Evolutionary conservation across 805 yeast species (phyloP).

Genomic region (Zygoascus bituminiphila): DNA sequence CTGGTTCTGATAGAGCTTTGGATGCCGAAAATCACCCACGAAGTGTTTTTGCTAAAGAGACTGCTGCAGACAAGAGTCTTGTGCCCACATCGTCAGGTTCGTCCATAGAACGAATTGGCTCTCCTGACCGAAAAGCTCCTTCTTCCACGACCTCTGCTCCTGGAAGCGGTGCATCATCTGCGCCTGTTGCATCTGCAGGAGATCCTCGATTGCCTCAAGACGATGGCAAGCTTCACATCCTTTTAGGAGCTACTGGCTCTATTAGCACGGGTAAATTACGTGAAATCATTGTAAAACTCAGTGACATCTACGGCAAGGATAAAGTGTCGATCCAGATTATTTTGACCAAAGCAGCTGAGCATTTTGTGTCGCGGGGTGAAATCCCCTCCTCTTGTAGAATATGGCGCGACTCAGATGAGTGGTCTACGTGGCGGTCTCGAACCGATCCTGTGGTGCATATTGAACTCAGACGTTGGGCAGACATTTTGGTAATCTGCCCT

Average conservation of each 20-base stretch:
- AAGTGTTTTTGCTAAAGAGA: background rate
- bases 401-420: conserved; percentile 93
- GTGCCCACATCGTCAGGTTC: conserved; percentile 12
- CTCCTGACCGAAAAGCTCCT: background rate
- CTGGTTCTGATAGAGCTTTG: conserved; percentile 21
- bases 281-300: conserved; percentile 67
- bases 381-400: conserved; percentile 63
- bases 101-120: background rate
- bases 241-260: conserved; percentile 84
- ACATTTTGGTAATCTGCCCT: conserved; percentile 87
- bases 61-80: background rate
- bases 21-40: conserved; percentile 12
- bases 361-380: conserved; percentile 54
- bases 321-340: conserved; percentile 78
- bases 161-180: conserved; percentile 4
- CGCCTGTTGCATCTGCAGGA: conserved; percentile 40
- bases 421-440: conserved; percentile 78
- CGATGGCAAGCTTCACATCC: conserved; percentile 79
- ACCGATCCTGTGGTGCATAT: conserved; percentile 91
- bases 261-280: conserved; percentile 78
- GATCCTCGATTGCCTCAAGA: conserved; percentile 67
- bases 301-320: conserved; percentile 67
- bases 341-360: conserved; percentile 78
- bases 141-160: background rate
- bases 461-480: conserved; percentile 95